Evolutionary conservation across 2,329 filamentous ascomycete species (phyloP).

Genomic region (Claviceps quebecensis): DNA sequence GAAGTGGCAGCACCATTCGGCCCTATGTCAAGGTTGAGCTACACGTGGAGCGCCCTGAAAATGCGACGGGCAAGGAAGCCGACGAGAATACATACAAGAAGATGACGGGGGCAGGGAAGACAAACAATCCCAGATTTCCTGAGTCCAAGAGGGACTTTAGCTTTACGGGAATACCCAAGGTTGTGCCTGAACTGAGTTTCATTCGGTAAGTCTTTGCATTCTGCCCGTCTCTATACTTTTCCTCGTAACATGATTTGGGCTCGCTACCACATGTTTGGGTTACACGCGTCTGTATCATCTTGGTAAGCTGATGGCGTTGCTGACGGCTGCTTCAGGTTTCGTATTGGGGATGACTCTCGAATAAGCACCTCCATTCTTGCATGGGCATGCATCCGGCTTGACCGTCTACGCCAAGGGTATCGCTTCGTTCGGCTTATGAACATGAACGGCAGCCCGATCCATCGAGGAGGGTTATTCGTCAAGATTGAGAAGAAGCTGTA

Average conservation of each 20-base stretch:
- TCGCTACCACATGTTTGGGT: background rate
- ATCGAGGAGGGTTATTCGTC: constrained; percentile 36
- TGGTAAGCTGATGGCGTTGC: constrained; percentile 8
- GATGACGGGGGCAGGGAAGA: constrained; percentile 39
- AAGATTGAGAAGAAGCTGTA: constrained; percentile 31
- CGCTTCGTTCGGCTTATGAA: constrained; percentile 39
- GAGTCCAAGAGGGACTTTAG: constrained; percentile 34
- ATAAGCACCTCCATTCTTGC: constrained; percentile 27
- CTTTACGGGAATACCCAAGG: constrained; percentile 42
- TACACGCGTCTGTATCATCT: background rate
- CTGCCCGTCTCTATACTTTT: background rate
- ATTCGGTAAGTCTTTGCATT: constrained; percentile 43
- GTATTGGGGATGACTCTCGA: constrained; percentile 35
- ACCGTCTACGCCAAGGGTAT: constrained; percentile 41
- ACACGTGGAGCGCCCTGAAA: constrained; percentile 52
- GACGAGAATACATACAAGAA: constrained; percentile 44
- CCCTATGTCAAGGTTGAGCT: constrained; percentile 70
- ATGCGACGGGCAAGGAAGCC: constrained; percentile 17
- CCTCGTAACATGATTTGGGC: background rate
- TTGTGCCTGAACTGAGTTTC: constrained; percentile 59
- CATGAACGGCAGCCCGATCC: constrained; percentile 27
- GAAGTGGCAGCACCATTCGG: constrained; percentile 31
- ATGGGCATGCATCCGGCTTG: constrained; percentile 47
- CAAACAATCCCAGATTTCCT: constrained; percentile 52
- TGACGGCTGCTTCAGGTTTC: constrained; percentile 27